Evolutionary conservation across 2,329 filamentous ascomycete genomes (phyloP), one percentile per base, ranked within the genome.

Genomic region (Microcera coccophila): DNA sequence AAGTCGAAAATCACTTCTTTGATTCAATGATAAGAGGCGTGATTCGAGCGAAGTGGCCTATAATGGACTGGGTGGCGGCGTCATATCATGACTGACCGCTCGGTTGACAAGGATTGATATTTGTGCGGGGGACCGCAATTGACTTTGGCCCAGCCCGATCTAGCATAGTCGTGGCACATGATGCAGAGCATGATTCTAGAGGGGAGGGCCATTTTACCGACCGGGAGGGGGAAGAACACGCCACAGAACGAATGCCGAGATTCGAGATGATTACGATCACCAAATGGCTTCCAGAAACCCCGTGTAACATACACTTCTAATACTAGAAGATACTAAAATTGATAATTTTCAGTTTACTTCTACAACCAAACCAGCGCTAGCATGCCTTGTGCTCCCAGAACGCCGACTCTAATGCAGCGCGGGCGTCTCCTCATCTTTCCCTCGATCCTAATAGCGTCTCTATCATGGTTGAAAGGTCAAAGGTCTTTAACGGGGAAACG

Each of bases 331-430:
- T 45, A 34, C 33, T 47, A 38, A 26, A 41, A 19, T 37, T 38
- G 29, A 15, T 19, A 26, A 26, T 12, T 26, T 26, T 12, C 12
- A n/a, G n/a, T 26, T 26, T 26, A 26, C 22, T 26, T 26, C 22
- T 22, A 52, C 47, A 54, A 46, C 45, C 34, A 53, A 45, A 44
- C 52, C 52, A 55, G 53, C 52, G 45, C 55, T 12, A 55, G 57
- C 55, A 52, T 57, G 49, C 54, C 55, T 50, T 57, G 52, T 54
- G 22, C 22, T 12, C 22, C 22, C 22, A 26, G 22, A 58, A 58
- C 55, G 55, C 55, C 55, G 45, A 51, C 53, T 58, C 55, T 58
- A 55, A 58, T 58, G 55, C 55, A 58, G 57, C 52, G 22, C 22
- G 12, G 22, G n/a, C n/a, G n/a, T n/a, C n/a, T n/a, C n/a, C n/a